These are phyloP conservation scores for Russula brevipes DNA, from an alignment of 768 basidiomycete genomes.

Conservation along the genomic window DNA sequence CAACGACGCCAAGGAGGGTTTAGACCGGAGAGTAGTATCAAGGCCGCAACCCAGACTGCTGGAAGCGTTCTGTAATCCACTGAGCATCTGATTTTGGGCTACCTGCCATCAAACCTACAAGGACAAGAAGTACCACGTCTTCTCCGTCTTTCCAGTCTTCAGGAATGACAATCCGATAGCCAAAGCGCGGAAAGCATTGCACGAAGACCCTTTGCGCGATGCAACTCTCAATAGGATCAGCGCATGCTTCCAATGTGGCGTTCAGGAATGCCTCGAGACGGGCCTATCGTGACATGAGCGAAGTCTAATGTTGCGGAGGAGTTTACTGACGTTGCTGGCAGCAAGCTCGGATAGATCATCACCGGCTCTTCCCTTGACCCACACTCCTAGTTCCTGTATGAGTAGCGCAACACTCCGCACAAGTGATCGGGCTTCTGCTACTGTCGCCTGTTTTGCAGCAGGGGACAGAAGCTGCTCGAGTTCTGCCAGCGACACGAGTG, in stretches of 20 bases:
- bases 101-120: constrained; percentile 21
- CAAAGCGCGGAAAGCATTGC: constrained; percentile 19
- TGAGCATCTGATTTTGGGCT: not conserved
- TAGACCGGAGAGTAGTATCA: constrained; percentile 15
- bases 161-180: constrained; percentile 9
- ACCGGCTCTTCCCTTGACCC: constrained; percentile 10
- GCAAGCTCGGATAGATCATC: constrained; percentile 11
- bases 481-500: constrained; percentile 14
- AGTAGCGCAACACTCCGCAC: constrained; percentile 10
- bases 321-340: constrained; percentile 12
- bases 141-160: constrained; percentile 24
- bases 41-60: constrained; percentile 12
- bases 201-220: constrained; percentile 23
- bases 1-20: constrained; percentile 20
- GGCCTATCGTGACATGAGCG: constrained; percentile 1
- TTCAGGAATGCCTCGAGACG: constrained; percentile 21
- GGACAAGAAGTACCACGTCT: constrained; percentile 13
- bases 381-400: constrained; percentile 10
- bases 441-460: not conserved
- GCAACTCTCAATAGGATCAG: constrained; percentile 17
- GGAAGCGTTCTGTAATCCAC: constrained; percentile 7
- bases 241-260: constrained; percentile 18
- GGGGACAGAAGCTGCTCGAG: constrained; percentile 12
- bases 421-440: constrained; percentile 15
- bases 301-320: not conserved